phyloP scores from a whole-genome alignment of 2,329 filamentous ascomycete species.

The Aureobasidium namibiae region DNA sequence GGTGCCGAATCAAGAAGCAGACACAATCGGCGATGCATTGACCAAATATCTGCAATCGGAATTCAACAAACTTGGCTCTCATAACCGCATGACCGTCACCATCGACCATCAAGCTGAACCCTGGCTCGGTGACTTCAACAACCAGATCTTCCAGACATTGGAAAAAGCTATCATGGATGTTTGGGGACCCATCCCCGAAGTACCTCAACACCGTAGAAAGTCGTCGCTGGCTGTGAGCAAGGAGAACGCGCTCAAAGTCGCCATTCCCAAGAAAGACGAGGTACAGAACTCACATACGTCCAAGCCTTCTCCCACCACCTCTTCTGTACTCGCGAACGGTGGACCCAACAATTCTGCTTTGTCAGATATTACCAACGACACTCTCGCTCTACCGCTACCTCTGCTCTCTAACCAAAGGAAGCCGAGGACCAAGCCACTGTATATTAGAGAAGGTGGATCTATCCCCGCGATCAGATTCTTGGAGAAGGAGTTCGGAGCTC shows the following conservation, averaged over 20 bases:
- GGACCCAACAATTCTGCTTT: constrained; percentile 21
- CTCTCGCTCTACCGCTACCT: not conserved
- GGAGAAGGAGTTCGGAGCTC: constrained; percentile 87
- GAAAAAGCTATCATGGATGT: constrained; percentile 77
- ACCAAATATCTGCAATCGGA: constrained; percentile 59
- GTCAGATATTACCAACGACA: not conserved
- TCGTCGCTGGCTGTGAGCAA: constrained; percentile 7
- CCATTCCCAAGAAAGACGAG: constrained; percentile 11
- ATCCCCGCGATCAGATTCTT: constrained; percentile 92
- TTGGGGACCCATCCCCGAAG: constrained; percentile 57
- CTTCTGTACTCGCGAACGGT: constrained; percentile 42
- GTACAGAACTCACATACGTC: constrained; percentile 16
- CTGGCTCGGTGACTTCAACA: constrained; percentile 87
- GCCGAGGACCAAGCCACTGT: constrained; percentile 56
- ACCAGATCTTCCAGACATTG: constrained; percentile 82
- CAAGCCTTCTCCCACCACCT: constrained; percentile 42
- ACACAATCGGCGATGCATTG: constrained; percentile 62
- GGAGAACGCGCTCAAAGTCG: constrained; percentile 15
- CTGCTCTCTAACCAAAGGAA: not conserved
- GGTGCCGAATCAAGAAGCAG: constrained; percentile 85
- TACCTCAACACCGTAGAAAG: constrained; percentile 28
- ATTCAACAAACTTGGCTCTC: constrained; percentile 67
- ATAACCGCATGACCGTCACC: constrained; percentile 70
- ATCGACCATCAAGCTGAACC: constrained; percentile 93
- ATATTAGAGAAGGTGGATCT: constrained; percentile 90